Conservation (phyloP, 805 yeast genomes). For the Saccharomycopsis javanensis region DNA sequence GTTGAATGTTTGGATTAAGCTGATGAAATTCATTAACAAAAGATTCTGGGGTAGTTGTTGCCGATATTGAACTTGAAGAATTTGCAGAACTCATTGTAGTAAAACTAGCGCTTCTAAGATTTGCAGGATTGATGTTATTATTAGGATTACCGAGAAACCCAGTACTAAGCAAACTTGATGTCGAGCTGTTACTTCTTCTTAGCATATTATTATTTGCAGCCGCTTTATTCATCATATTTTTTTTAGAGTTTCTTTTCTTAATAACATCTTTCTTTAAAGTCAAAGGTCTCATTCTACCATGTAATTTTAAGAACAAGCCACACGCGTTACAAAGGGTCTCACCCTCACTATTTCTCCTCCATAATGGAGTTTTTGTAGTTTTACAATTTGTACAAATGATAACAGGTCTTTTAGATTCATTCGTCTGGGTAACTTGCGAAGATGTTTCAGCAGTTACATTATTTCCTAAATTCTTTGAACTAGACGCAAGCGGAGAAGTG, state of each 20-base stretch:
- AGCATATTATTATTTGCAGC: background rate
- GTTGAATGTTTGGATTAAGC: background rate
- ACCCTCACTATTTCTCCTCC: conserved; percentile 53
- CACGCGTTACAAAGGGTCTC: conserved; percentile 57
- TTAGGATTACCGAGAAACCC: background rate
- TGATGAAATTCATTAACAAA: background rate
- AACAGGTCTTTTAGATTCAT: conserved; percentile 9
- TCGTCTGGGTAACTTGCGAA: background rate
- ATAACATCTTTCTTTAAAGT: conserved; percentile 49
- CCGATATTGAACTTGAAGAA: background rate
- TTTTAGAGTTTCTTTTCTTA: conserved; percentile 44
- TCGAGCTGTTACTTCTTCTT: conserved; percentile 4
- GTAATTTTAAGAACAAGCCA: conserved; percentile 50
- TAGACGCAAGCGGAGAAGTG: background rate
- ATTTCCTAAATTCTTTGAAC: background rate
- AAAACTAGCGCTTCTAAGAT: background rate
- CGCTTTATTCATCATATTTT: conserved; percentile 8
- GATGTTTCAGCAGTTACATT: background rate
- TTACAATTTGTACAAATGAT: conserved; percentile 50
- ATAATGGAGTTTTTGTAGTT: conserved; percentile 50
- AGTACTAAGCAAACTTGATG: conserved; percentile 3
- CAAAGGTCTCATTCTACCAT: conserved; percentile 53
- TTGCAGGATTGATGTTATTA: background rate
- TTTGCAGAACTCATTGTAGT: background rate
- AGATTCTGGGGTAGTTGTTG: conserved; percentile 1